Evolutionary conservation across 2,329 filamentous ascomycete genomes (phyloP).

Genomic region (Cryphonectria nitschkei): DNA sequence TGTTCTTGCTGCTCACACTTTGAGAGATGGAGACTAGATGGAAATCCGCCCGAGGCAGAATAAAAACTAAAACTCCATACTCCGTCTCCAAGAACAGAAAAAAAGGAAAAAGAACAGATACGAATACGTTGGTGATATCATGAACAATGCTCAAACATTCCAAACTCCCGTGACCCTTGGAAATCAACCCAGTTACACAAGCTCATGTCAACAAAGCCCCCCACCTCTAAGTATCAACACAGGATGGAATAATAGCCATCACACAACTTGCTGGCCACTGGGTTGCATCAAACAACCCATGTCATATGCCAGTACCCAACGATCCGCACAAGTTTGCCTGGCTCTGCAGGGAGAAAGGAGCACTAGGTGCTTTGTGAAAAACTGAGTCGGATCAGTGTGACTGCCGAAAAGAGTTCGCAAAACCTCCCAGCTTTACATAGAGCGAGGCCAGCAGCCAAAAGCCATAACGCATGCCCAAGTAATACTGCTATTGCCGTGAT

Average conservation of each 20-base stretch:
- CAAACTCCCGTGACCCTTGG: slow-evolving; percentile 21
- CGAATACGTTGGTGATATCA: slow-evolving; percentile 20
- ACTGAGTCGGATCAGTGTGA: too few relatives aligned
- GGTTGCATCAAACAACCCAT: neutral
- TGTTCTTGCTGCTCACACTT: neutral
- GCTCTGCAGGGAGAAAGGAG: neutral
- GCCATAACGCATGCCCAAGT: neutral
- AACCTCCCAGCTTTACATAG: neutral
- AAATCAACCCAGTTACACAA: slow-evolving; percentile 9
- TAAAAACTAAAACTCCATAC: neutral
- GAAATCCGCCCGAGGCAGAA: neutral
- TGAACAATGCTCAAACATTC: slow-evolving; percentile 13
- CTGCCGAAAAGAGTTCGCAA: neutral
- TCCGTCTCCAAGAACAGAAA: neutral
- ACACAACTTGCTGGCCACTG: neutral
- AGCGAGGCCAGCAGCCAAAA: neutral
- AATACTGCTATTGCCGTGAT: neutral
- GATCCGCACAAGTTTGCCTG: neutral
- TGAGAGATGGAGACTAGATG: neutral
- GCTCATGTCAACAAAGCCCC: slow-evolving; percentile 11
- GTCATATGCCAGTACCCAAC: neutral
- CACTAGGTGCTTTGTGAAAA: too few relatives aligned
- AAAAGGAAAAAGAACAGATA: neutral
- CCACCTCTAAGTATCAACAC: neutral
- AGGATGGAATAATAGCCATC: slow-evolving; percentile 3